Conservation (phyloP, 225 moss, liverwort and hornwort species). For the Bryoerythrophyllum caledonicum region DNA sequence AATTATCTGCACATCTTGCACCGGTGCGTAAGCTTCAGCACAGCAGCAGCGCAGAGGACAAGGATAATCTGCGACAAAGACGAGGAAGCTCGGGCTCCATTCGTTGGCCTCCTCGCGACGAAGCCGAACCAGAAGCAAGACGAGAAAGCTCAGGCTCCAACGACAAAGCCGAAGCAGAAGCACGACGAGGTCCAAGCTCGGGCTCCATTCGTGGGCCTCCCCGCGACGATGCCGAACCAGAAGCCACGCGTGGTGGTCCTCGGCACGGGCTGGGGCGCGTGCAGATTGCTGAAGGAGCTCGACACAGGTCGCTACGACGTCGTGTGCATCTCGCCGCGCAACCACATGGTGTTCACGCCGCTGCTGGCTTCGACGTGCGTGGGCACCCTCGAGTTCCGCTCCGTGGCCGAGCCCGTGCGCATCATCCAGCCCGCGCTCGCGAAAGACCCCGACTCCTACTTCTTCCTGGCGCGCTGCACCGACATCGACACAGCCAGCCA, state of each 20-base stretch:
- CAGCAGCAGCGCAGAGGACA: background rate
- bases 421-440: conserved; percentile 85
- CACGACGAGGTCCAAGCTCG: background rate
- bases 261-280: conserved; percentile 85
- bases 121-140: conserved; percentile 47
- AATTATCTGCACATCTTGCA: conserved; percentile 19
- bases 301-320: conserved; percentile 66
- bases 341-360: conserved; percentile 98
- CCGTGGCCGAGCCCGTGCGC: conserved; percentile 83
- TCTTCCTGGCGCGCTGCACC: conserved; percentile 68
- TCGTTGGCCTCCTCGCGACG: conserved; percentile 42
- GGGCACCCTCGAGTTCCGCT: conserved; percentile 88
- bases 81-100: conserved; percentile 9
- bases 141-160: too few relatives aligned
- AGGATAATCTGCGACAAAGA: conserved; percentile 27
- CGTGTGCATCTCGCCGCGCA: conserved; percentile 90
- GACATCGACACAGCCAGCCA: conserved; percentile 50
- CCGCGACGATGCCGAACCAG: conserved; percentile 50
- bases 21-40: conserved; percentile 22
- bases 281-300: conserved; percentile 76
- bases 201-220: conserved; percentile 15
- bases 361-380: conserved; percentile 83
- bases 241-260: conserved; percentile 83
- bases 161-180: too few relatives aligned
- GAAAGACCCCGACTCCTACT: conserved; percentile 55